Base-by-base conservation (phyloP, 352 stramenopile genomes). In the Pythium aristosporum region DNA sequence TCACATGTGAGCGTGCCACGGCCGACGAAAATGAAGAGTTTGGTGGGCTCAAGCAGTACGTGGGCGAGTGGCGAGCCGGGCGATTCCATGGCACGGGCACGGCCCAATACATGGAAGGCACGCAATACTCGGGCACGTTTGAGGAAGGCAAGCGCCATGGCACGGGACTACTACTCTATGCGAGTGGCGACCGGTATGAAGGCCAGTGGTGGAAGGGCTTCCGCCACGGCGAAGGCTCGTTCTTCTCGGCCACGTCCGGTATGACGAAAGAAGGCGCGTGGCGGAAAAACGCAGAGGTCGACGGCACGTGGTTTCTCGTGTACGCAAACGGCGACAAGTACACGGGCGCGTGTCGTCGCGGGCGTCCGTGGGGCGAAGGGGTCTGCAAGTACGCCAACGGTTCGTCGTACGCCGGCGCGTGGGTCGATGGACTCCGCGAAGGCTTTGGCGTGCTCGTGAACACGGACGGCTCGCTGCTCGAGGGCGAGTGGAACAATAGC, bases 381-480 rank as follows among this genome's bases (percentile, higher is more conserved):
- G 90, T 89, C 1, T 96, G 92, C 55, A 94, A 96, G 56, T 97
- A 97, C 32, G 72, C 83, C 23, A 96, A 96, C 53, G 92, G 93
- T 11, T 85, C 92, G 56, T 82, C 96, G 13, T 98, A 98, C 64
- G 91, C 82, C 2, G 96, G 96, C 0, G 61, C 71, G 10, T 98
- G 81, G 80, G 60, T 88, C 7, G 76, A 96, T 47, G 89, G 87
- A 3, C 65, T 90, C 18, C 77, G 88, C 50, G 81, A 97, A 69
- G 92, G 91, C 3, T 71, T 76, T 18, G 89, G 91, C 15, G 71
- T 88, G 18, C 89, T 80, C 57, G 69, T 89, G 5, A 80, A 85
- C 52, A 62, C 71, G 0, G 77, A 91, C 25, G 80, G 84, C 32
- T 69, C 65, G 10, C 88, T 89, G 23, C 68, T 93, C 7, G 82